A percentile compares a stretch with the other conserved stretches of the same genome.
Conservation (phyloP, 2,329 filamentous ascomycete genomes). For the Lachnellula suecica region DNA sequence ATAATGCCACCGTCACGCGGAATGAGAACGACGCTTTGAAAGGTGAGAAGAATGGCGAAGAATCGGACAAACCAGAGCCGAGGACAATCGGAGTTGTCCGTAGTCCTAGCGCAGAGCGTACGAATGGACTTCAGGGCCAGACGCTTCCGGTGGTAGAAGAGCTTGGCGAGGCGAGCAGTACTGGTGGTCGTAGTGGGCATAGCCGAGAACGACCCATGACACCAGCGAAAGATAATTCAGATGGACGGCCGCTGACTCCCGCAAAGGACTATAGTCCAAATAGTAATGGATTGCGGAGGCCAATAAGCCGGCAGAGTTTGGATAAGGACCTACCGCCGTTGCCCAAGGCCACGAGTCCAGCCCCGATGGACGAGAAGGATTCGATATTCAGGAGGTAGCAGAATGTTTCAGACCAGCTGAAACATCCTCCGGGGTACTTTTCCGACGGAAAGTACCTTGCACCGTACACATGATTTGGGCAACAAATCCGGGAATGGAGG, state of each 20-base stretch:
- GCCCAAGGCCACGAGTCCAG: constrained; percentile 35
- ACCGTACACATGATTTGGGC: neutral
- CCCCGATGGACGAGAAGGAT: constrained; percentile 11
- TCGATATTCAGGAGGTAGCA: neutral
- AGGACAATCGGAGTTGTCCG: constrained; percentile 53
- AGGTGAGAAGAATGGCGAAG: constrained; percentile 36
- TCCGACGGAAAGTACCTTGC: neutral
- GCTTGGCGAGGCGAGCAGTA: constrained; percentile 73
- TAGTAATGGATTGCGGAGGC: constrained; percentile 11
- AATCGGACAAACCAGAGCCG: constrained; percentile 25
- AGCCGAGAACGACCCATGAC: constrained; percentile 42
- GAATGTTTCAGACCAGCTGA: too few relatives aligned
- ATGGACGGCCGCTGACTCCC: constrained; percentile 20
- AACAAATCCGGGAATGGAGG: neutral
- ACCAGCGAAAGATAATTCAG: constrained; percentile 40
- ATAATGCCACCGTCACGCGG: constrained; percentile 24
- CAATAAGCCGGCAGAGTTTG: constrained; percentile 54
- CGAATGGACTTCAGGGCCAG: constrained; percentile 51
- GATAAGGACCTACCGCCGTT: constrained; percentile 61
- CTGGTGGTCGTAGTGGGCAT: constrained; percentile 56
- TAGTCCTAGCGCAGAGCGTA: constrained; percentile 56
- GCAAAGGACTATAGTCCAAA: constrained; percentile 22
- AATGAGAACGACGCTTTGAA: constrained; percentile 29
- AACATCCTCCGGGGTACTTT: too few relatives aligned
- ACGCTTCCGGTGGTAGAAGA: constrained; percentile 87